phyloP scores from a whole-genome alignment of 139 green algal species.

The Chlorella sp. region DNA sequence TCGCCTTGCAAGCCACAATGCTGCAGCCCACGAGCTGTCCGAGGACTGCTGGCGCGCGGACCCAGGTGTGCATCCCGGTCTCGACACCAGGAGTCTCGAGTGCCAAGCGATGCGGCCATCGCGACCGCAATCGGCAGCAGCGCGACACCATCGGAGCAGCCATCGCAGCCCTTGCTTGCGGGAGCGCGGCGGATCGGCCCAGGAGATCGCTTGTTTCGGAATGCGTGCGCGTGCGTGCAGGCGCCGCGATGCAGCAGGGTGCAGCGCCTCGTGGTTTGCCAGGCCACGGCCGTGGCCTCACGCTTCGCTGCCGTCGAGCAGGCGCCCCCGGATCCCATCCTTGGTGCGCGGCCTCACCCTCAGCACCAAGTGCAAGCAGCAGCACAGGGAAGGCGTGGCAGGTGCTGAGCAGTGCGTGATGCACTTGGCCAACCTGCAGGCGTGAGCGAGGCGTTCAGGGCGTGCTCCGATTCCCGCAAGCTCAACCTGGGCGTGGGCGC shows the following conservation, averaged over 20 bases:
- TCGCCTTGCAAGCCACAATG: too few species aligned
- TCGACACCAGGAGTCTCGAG: too few species aligned
- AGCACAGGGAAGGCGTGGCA: neutral
- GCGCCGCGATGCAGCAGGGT: neutral
- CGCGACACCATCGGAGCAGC: too few species aligned
- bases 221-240: neutral
- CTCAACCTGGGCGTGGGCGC: slow-evolving; percentile 90
- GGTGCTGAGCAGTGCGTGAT: neutral
- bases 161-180: too few species aligned
- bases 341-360: neutral
- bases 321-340: neutral
- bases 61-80: too few species aligned
- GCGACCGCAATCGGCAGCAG: too few species aligned
- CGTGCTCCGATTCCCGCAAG: slow-evolving; percentile 63
- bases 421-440: slow-evolving; percentile 41
- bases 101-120: too few species aligned
- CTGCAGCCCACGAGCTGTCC: too few species aligned
- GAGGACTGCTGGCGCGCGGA: too few species aligned
- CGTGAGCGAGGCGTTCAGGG: slow-evolving; percentile 89
- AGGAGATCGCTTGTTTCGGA: neutral
- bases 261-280: neutral
- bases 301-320: neutral
- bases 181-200: too few species aligned
- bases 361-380: neutral
- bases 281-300: too few species aligned